Percentiles rank a stretch among this genome's conserved stretches.
Conservation (phyloP, 441 rosid genomes). For the Biscutella laevigata region DNA sequence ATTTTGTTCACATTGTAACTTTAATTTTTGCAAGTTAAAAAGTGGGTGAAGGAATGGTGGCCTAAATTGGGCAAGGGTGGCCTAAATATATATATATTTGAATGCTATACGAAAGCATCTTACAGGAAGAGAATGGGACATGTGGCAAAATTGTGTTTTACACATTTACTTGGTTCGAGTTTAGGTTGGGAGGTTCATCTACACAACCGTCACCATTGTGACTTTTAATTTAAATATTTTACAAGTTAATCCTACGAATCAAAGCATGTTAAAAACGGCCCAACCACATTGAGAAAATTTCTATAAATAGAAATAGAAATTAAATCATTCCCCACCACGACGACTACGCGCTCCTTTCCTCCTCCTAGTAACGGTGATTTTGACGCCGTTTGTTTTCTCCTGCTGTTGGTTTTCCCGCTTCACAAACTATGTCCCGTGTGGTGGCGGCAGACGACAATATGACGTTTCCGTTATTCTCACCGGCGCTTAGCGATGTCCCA, state of each 20-base stretch:
- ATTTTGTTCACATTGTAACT: not conserved
- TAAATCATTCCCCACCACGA: not conserved
- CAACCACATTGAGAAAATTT: slow-evolving; percentile 14
- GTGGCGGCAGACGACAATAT: slow-evolving; percentile 37
- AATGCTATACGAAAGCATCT: slow-evolving; percentile 13
- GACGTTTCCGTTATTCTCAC: slow-evolving; percentile 22
- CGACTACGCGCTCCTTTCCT: not conserved
- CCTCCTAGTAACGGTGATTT: slow-evolving; percentile 5
- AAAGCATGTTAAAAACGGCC: slow-evolving; percentile 19
- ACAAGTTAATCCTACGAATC: not conserved
- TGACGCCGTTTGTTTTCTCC: slow-evolving; percentile 12
- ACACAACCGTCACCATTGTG: slow-evolving; percentile 16
- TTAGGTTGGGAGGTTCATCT: slow-evolving; percentile 30
- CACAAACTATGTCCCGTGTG: slow-evolving; percentile 42
- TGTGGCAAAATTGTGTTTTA: slow-evolving; percentile 19
- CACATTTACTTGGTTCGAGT: slow-evolving; percentile 11
- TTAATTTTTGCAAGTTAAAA: not conserved
- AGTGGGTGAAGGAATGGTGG: slow-evolving; percentile 25
- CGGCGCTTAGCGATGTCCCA: slow-evolving; percentile 12
- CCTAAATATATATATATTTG: slow-evolving; percentile 18
- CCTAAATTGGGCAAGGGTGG: slow-evolving; percentile 21
- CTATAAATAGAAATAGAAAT: slow-evolving; percentile 22
- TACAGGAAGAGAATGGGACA: not conserved
- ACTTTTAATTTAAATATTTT: not conserved
- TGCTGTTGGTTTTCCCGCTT: slow-evolving; percentile 20